Base-by-base conservation (phyloP, 768 basidiomycete species). In the Tubosaeta sp. region DNA sequence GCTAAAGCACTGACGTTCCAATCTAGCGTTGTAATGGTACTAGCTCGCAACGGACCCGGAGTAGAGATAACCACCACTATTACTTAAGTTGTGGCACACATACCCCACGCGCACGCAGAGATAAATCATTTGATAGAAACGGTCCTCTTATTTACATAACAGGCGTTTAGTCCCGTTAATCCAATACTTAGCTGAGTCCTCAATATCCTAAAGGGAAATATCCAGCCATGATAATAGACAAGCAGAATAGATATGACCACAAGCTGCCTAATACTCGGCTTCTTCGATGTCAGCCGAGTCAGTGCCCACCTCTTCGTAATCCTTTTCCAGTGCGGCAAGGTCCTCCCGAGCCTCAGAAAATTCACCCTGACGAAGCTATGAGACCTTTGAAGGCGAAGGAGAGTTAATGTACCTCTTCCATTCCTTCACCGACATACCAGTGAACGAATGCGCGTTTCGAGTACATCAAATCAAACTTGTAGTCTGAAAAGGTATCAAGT, bases 321-420 rank as follows among this genome's bases (percentile, higher is more conserved):
- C 92, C 70, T 91, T 95, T 75, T 97, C 95, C 53, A 98, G 83
- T 7, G 95, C 95, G 39, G 95, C 95, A 56, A 98, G 85, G 74
- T 98, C 95, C 71, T 98, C 95, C 61, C 95, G 88, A 43, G 95
- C 95, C 74, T 97, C 95, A 43, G 92, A 94, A 75, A 97, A 97
- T 75, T 98, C 95, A 72, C 95, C 95, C 77, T 83, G 29, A 46
- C n/a, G 50, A 42, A 25, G 4, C 11, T 13, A 38, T 68, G 16
- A 63, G 59, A 13, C 11, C 17, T 9, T 39, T 49, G 27, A 41
- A 51, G 14, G 16, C 22, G 25, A 49, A 34, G 58, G 33, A 16
- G 51, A 37, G 46, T 47, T 8, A 9, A 58, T 69, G 31, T 55
- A 76, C 82, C 78, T 98, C 95, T 70, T 97, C 95, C 95, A 98